A percentile compares a stretch with the other conserved stretches of the same genome.
These are phyloP conservation scores for Claviceps cyperi DNA, from an alignment of 2,329 filamentous ascomycete species.

Conservation along the genomic window DNA sequence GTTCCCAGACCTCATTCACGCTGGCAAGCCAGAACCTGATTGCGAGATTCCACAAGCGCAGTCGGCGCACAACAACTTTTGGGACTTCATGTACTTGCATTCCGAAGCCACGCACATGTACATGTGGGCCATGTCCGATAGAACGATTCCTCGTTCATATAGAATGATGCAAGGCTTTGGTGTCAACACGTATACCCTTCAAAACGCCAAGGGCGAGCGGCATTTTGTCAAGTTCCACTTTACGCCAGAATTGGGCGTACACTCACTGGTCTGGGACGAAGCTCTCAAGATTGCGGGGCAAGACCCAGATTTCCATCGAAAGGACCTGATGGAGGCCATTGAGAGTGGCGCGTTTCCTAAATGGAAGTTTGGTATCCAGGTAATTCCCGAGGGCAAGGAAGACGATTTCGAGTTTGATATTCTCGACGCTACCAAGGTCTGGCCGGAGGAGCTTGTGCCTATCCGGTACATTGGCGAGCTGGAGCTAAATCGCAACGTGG, in stretches of 20 bases:
- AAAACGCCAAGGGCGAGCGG: slow-evolving; percentile 52
- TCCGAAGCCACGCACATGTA: slow-evolving; percentile 65
- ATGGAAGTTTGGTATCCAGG: slow-evolving; percentile 75
- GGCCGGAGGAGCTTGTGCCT: slow-evolving; percentile 66
- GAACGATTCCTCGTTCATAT: slow-evolving; percentile 57
- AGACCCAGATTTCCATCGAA: slow-evolving; percentile 70
- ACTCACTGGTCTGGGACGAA: slow-evolving; percentile 68
- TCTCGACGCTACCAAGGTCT: slow-evolving; percentile 72
- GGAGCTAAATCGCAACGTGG: slow-evolving; percentile 64
- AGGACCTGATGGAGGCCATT: slow-evolving; percentile 63
- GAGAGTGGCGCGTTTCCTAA: slow-evolving; percentile 55
- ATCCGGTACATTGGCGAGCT: slow-evolving; percentile 67
- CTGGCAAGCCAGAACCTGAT: slow-evolving; percentile 42
- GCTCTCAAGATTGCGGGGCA: slow-evolving; percentile 59
- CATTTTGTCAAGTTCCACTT: slow-evolving; percentile 69
- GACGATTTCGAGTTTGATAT: slow-evolving; percentile 77
- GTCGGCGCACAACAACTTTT: slow-evolving; percentile 60
- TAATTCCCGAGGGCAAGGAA: slow-evolving; percentile 54
- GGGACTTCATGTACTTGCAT: slow-evolving; percentile 53
- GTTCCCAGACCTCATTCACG: slow-evolving; percentile 52
- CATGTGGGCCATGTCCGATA: slow-evolving; percentile 66
- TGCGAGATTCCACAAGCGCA: slow-evolving; percentile 55
- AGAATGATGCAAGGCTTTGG: slow-evolving; percentile 82
- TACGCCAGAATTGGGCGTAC: slow-evolving; percentile 59
- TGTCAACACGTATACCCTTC: slow-evolving; percentile 62